phyloP scores from a whole-genome alignment of 2,329 filamentous ascomycete species.

The Mycosphaerella sp. region DNA sequence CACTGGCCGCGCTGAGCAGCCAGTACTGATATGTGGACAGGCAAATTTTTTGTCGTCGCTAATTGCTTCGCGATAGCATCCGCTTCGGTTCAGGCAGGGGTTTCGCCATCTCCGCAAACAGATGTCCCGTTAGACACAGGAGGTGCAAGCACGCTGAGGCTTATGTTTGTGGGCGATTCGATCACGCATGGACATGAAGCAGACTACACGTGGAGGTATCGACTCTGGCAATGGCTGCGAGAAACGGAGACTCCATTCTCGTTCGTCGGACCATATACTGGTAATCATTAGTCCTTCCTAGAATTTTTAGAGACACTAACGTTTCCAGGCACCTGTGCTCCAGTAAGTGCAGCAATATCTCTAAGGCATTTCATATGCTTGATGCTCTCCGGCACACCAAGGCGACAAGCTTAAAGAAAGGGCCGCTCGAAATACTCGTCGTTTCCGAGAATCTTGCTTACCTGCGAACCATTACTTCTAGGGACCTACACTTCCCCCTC shows the following conservation, averaged over 20 bases:
- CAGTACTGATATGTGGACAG: background rate
- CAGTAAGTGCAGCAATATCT: background rate
- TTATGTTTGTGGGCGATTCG: conserved; percentile 25
- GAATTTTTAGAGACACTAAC: background rate
- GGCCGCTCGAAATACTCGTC: too few species aligned
- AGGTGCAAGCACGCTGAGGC: conserved; percentile 4
- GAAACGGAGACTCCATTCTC: conserved; percentile 29
- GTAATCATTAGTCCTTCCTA: background rate
- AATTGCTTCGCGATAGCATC: background rate
- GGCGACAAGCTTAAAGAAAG: too few species aligned
- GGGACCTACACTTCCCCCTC: background rate
- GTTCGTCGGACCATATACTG: conserved; percentile 33
- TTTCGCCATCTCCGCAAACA: background rate
- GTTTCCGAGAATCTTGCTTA: too few species aligned
- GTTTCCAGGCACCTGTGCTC: conserved; percentile 4
- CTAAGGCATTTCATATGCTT: too few species aligned
- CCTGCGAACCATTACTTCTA: too few species aligned
- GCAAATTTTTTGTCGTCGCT: background rate
- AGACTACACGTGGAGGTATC: conserved; percentile 42
- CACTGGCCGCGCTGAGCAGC: background rate
- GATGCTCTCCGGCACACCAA: too few species aligned
- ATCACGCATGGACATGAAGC: conserved; percentile 33
- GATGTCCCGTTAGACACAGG: background rate
- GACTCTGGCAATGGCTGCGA: conserved; percentile 39
- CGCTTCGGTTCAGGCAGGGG: background rate